phyloP scores from a whole-genome alignment of 768 basidiomycete species.

The Lyophyllum atratum region DNA sequence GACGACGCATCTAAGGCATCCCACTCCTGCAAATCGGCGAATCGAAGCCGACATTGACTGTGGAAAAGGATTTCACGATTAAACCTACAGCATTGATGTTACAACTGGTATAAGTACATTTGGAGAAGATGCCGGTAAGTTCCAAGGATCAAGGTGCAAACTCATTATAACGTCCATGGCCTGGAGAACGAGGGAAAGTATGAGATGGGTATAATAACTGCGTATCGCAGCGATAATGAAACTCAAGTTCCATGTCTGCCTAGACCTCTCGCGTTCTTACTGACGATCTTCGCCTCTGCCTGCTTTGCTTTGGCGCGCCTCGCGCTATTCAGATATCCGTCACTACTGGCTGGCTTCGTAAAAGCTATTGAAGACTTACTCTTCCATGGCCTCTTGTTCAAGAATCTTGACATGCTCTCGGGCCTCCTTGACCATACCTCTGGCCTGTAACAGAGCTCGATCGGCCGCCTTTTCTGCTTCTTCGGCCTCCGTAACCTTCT shows the following conservation, averaged over 20 bases:
- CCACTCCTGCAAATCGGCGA: too few relatives aligned
- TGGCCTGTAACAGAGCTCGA: conserved; percentile 46
- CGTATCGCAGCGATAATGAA: neutral
- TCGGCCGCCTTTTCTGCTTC: conserved; percentile 54
- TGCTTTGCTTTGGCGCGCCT: conserved; percentile 54
- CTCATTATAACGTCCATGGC: neutral
- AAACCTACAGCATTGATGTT: too few relatives aligned
- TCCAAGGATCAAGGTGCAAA: neutral
- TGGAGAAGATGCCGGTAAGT: neutral
- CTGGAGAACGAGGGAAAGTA: neutral
- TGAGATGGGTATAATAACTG: neutral
- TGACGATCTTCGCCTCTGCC: conserved; percentile 50
- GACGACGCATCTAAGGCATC: too few relatives aligned
- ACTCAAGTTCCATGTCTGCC: conserved; percentile 40
- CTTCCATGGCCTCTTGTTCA: conserved; percentile 53
- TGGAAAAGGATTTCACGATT: too few relatives aligned
- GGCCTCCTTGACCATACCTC: conserved; percentile 48
- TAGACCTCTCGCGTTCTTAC: conserved; percentile 47
- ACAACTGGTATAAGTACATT: neutral
- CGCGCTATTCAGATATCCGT: conserved; percentile 33
- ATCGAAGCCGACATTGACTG: too few relatives aligned
- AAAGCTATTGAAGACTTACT: conserved; percentile 37
- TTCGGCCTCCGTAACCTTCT: conserved; percentile 53
- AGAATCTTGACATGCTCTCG: conserved; percentile 46
- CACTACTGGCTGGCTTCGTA: neutral